phyloP scores from a whole-genome alignment of 2,329 filamentous ascomycete species.

The Diaporthe ilicicola region DNA sequence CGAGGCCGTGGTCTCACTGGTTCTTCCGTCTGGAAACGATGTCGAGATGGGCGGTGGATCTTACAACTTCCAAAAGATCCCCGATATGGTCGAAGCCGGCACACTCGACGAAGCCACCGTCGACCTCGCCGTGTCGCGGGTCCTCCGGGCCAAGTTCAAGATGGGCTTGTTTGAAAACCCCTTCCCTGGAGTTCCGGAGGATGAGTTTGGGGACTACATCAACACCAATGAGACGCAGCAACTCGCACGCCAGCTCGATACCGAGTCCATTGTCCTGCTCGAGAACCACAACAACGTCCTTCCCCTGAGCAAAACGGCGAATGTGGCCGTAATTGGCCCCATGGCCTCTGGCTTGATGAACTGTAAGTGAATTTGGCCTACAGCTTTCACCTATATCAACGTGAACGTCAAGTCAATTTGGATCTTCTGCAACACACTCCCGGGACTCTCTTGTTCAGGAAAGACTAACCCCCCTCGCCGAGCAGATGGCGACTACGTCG shows the following conservation, averaged over 20 bases:
- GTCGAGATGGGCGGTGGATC: constrained; percentile 81
- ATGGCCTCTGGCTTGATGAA: constrained; percentile 79
- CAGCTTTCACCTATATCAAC: background rate
- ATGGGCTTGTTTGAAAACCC: constrained; percentile 77
- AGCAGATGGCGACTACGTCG: constrained; percentile 76
- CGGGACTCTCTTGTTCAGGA: background rate
- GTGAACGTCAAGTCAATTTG: too few relatives aligned
- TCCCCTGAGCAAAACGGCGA: constrained; percentile 69
- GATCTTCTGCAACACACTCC: background rate
- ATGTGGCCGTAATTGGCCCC: constrained; percentile 76
- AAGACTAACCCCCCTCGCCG: background rate
- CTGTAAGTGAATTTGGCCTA: constrained; percentile 37
- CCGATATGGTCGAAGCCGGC: constrained; percentile 68
- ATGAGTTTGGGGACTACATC: constrained; percentile 65
- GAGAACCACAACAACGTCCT: constrained; percentile 65
- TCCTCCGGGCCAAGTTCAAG: constrained; percentile 73
- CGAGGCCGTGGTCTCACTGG: constrained; percentile 65
- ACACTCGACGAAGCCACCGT: constrained; percentile 67
- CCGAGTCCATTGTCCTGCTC: constrained; percentile 69
- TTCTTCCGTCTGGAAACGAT: constrained; percentile 74
- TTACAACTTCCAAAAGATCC: constrained; percentile 74
- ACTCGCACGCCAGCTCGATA: constrained; percentile 69
- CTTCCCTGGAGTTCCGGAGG: constrained; percentile 65
- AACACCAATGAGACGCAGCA: constrained; percentile 67
- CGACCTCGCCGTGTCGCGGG: constrained; percentile 71